Percentiles rank a stretch among this genome's conserved stretches.
phyloP scores from a whole-genome alignment of 225 moss, liverwort and hornwort genomes.

The Takakia lepidozioides region DNA sequence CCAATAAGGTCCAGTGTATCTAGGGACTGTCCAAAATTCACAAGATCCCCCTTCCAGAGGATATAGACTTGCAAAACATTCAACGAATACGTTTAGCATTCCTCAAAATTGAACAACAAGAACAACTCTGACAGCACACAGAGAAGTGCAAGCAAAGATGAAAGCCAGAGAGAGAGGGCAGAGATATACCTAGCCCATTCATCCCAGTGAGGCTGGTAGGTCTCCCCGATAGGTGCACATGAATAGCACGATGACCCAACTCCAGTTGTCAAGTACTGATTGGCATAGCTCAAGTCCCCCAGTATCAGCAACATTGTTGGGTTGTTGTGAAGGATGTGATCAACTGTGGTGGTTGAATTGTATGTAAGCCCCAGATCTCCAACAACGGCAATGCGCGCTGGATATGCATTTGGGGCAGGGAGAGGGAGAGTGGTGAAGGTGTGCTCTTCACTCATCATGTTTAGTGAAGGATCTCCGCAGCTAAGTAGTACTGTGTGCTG shows the following conservation, averaged over 20 bases:
- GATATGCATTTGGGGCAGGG: constrained; percentile 39
- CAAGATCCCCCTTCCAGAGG: too few species aligned
- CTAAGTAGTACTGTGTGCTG: constrained; percentile 38
- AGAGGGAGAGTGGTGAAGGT: constrained; percentile 47
- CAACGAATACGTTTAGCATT: too few species aligned
- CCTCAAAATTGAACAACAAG: too few species aligned
- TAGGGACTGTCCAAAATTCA: too few species aligned
- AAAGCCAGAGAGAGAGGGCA: too few species aligned
- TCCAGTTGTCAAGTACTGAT: constrained; percentile 72
- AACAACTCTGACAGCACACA: too few species aligned
- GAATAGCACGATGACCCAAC: constrained; percentile 53
- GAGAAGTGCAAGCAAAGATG: too few species aligned
- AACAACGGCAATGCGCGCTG: constrained; percentile 58
- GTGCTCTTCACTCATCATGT: constrained; percentile 39
- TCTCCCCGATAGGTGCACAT: constrained; percentile 64
- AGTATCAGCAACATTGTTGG: constrained; percentile 53
- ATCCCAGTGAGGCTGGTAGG: constrained; percentile 81
- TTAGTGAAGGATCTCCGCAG: constrained; percentile 49
- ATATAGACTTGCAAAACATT: too few species aligned
- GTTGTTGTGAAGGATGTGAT: constrained; percentile 56
- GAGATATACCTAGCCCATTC: constrained; percentile 82
- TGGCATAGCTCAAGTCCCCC: constrained; percentile 72
- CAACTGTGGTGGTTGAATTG: constrained; percentile 58
- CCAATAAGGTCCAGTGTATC: too few species aligned
- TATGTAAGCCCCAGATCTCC: constrained; percentile 71